Percentiles rank a stretch among this genome's conserved stretches.
Conservation (phyloP, 169 alveolate species). For the Miamiensis avidus region DNA sequence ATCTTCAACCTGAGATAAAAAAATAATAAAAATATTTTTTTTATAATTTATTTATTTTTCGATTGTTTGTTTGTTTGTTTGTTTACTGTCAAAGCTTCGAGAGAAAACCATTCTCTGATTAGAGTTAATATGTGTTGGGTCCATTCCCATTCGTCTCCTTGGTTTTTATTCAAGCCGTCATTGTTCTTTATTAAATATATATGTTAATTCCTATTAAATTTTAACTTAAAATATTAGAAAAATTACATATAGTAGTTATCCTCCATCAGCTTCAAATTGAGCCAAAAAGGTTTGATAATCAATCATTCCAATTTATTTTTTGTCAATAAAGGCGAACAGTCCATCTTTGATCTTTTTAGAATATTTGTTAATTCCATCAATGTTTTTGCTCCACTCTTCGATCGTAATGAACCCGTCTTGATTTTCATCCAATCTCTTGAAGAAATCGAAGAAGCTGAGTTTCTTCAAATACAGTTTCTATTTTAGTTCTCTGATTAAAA, state of each 20-base stretch:
- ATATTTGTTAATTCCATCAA: conserved; percentile 53
- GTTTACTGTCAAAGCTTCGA: conserved; percentile 41
- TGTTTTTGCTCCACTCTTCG: conserved; percentile 42
- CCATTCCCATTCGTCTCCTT: conserved; percentile 65
- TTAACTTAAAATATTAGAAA: not conserved
- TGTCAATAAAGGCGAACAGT: conserved; percentile 65
- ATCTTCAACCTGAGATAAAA: conserved; percentile 62
- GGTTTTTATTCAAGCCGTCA: not conserved
- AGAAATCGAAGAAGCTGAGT: conserved; percentile 46
- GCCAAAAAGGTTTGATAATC: conserved; percentile 57
- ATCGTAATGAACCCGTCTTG: conserved; percentile 49
- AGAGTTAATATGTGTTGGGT: conserved; percentile 43
- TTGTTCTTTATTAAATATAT: too few relatives aligned
- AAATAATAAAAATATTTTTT: too few relatives aligned
- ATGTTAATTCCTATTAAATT: too few relatives aligned
- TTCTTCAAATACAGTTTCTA: conserved; percentile 28
- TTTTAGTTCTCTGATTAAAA: conserved; percentile 24
- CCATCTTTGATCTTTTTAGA: conserved; percentile 62
- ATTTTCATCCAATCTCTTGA: conserved; percentile 43
- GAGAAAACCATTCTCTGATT: conserved; percentile 58
- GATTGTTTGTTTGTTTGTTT: too few relatives aligned
- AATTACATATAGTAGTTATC: conserved; percentile 3
- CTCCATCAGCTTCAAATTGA: conserved; percentile 25
- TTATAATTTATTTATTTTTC: too few relatives aligned
- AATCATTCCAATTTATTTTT: conserved; percentile 59